Conservation (phyloP, 495 filamentous ascomycete species). For the Tuber microsphaerosporum region DNA sequence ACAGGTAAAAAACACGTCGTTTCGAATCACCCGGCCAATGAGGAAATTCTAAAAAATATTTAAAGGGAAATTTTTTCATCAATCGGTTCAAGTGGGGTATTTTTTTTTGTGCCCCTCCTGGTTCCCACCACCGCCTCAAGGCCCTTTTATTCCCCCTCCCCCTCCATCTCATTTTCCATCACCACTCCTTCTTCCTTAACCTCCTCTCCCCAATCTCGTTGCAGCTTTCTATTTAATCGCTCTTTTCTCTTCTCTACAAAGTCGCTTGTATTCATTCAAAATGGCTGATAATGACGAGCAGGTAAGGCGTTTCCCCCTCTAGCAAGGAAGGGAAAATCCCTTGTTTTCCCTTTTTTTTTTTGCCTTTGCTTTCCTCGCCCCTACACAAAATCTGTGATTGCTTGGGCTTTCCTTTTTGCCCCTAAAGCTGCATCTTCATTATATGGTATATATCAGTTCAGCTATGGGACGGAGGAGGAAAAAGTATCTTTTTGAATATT, state of each 20-base stretch:
- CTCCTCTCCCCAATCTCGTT: constrained; percentile 21
- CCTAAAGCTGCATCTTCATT: background rate
- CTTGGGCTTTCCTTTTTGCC: constrained; percentile 24
- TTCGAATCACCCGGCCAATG: constrained; percentile 19
- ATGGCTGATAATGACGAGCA: constrained; percentile 58
- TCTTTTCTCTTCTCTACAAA: constrained; percentile 37
- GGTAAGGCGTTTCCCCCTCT: constrained; percentile 43
- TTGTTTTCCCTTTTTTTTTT: constrained; percentile 14
- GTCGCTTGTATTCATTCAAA: constrained; percentile 43
- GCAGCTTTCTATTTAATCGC: constrained; percentile 23
- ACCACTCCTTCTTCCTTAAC: constrained; percentile 37
- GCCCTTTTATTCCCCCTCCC: constrained; percentile 36
- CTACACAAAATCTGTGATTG: constrained; percentile 38
- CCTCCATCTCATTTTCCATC: constrained; percentile 35
- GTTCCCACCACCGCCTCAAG: constrained; percentile 23
- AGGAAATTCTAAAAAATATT: constrained; percentile 16
- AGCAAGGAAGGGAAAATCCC: background rate
- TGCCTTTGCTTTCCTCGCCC: constrained; percentile 19
- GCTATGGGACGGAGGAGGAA: constrained; percentile 4
- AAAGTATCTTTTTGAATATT: constrained; percentile 13
- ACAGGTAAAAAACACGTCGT: constrained; percentile 18
- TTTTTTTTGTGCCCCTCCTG: constrained; percentile 39
- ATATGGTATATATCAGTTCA: constrained; percentile 10
- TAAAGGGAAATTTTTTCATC: constrained; percentile 19
- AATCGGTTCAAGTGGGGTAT: constrained; percentile 31